A percentile compares a stretch with the other conserved stretches of the same genome.
phyloP scores from a whole-genome alignment of 2,329 filamentous ascomycete genomes.

The Cladosporium halotolerans region DNA sequence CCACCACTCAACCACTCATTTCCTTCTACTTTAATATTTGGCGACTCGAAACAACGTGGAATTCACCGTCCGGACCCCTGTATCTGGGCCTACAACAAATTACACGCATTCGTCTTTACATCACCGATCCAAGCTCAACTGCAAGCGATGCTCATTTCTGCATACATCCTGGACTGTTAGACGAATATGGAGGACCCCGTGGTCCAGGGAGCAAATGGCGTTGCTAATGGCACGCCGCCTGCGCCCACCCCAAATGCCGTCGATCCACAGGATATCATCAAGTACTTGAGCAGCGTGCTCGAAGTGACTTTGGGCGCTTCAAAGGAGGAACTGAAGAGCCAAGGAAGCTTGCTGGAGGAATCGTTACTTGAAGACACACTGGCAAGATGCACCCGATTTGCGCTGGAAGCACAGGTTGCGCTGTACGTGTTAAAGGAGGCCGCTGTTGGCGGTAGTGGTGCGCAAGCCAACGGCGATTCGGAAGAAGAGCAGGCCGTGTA shows the following conservation, averaged over 20 bases:
- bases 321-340: constrained; percentile 71
- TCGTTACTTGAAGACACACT: constrained; percentile 69
- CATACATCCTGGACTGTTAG: neutral
- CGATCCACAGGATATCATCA: constrained; percentile 43
- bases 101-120: neutral
- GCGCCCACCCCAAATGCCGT: constrained; percentile 28
- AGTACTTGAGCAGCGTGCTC: constrained; percentile 44
- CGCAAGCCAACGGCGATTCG: constrained; percentile 12
- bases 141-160: neutral
- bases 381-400: constrained; percentile 82
- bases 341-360: constrained; percentile 76
- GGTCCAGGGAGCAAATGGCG: constrained; percentile 30
- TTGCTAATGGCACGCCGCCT: constrained; percentile 26
- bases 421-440: constrained; percentile 85
- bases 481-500: constrained; percentile 56
- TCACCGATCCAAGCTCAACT: neutral
- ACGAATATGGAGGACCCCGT: constrained; percentile 33
- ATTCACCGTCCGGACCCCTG: constrained; percentile 7
- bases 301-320: constrained; percentile 44
- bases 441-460: constrained; percentile 31
- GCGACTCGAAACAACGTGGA: neutral
- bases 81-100: neutral
- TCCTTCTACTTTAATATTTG: neutral
- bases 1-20: neutral
- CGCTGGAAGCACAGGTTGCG: constrained; percentile 76